Base-by-base conservation (phyloP, 768 basidiomycete genomes). In the Auriscalpium vulgare region DNA sequence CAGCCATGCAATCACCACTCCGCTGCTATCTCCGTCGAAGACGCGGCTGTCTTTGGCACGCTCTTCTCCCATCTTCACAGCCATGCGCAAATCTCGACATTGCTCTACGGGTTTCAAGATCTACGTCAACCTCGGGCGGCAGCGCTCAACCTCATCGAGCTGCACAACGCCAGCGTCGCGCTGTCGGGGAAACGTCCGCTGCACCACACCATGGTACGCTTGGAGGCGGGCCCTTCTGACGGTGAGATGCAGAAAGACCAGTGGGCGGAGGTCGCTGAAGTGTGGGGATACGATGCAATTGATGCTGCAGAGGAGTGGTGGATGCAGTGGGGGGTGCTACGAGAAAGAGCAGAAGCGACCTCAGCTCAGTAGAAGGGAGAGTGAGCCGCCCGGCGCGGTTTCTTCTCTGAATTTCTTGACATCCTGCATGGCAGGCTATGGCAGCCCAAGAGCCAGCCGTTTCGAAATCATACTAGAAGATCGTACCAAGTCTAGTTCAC, bases 1-100 rank as follows among this genome's bases (percentile, higher is more conserved):
- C 21, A 71, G 70, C 72, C 73, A 5, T 74, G 73, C 61, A 67
- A 71, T 47, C 67, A 66, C 1, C 71, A 72, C 53, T 71, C 70
- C 19, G 43, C 40, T 23, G n/a, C 44, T 34, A 54, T 60, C 21
- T 37, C 56, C 46, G 55, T 69, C 36, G 68, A 69, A 50, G 68
- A 69, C 37, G 68, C 65, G n/a, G 66, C 65, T 1, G 58, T 65
- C 17, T 62, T 69, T 45, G 68, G 68, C 53, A 57, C 56, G 29
- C 56, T 69, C 19, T 59, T 69, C 58, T 66, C 68, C 4, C 68
- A 55, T 50, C 51, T 69, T 47, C 50, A 62, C 29, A 55, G 55
- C 19, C 50, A 53, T 19, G 55, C 56, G 3, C 68, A 67, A 29
- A 55, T 69, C 35, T 34, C 61, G 8, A 55, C 63, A 13, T 55